A percentile compares a stretch with the other conserved stretches of the same genome.
Evolutionary conservation across 768 basidiomycete species (phyloP).

Genomic region (Lactarius evosmus): DNA sequence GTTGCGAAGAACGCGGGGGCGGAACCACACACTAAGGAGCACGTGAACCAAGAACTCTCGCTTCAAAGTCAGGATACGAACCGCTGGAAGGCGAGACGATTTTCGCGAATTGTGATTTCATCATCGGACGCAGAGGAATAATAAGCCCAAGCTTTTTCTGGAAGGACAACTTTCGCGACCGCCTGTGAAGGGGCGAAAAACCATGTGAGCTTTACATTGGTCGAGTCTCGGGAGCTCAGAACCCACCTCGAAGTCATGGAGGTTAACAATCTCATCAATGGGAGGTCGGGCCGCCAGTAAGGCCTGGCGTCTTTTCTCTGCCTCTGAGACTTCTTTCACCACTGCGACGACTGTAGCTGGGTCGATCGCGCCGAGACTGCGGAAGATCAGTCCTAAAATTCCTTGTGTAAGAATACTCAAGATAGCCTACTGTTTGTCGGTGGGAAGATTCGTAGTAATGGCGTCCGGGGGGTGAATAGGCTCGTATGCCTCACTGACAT

Average conservation of each 20-base stretch:
- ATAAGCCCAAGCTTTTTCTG: constrained; percentile 92
- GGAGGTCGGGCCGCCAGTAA: constrained; percentile 65
- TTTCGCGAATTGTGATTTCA: constrained; percentile 86
- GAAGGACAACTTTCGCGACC: constrained; percentile 77
- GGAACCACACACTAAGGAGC: constrained; percentile 34
- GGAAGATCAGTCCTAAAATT: background rate
- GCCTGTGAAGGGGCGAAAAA: constrained; percentile 45
- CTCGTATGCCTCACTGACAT: constrained; percentile 58
- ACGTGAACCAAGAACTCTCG: too few relatives aligned
- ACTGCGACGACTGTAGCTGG: constrained; percentile 61
- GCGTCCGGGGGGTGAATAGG: constrained; percentile 86
- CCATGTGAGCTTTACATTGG: background rate
- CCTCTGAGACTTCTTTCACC: constrained; percentile 59
- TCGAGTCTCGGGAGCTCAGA: background rate
- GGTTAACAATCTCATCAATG: constrained; percentile 74
- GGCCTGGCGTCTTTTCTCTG: constrained; percentile 65
- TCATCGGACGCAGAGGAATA: constrained; percentile 97
- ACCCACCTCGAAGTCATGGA: constrained; percentile 91
- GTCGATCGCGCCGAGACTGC: constrained; percentile 66
- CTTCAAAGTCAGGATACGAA: constrained; percentile 30
- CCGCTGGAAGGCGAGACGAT: constrained; percentile 90
- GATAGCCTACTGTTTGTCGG: constrained; percentile 62
- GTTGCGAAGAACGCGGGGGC: constrained; percentile 55
- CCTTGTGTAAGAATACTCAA: constrained; percentile 8
- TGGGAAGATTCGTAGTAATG: constrained; percentile 70